phyloP scores from a whole-genome alignment of 108 stramenopile genomes.

The Nannochloropsis oceanica region DNA sequence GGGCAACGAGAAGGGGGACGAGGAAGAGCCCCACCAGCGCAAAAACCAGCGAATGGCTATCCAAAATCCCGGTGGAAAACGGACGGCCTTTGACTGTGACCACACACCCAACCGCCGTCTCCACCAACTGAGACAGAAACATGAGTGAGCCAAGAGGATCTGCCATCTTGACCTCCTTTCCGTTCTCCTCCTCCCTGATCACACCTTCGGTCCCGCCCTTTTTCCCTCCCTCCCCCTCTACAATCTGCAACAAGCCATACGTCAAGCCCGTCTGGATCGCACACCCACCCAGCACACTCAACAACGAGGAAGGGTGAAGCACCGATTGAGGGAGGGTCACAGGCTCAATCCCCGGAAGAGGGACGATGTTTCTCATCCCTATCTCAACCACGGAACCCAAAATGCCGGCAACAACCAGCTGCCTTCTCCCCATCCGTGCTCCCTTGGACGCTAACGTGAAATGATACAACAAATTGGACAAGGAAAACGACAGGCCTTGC shows the following conservation, averaged over 20 bases:
- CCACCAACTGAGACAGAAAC: not conserved
- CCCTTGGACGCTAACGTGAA: not conserved
- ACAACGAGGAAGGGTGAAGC: slow-evolving; percentile 4
- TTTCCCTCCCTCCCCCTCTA: not conserved
- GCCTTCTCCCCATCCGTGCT: not conserved
- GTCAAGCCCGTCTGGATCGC: not conserved
- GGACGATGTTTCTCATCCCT: not conserved
- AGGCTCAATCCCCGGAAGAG: not conserved
- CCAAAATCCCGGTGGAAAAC: not conserved
- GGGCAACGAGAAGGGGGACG: not conserved
- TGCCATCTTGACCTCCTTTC: not conserved
- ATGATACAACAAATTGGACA: not conserved
- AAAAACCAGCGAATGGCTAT: not conserved
- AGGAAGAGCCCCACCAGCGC: not conserved
- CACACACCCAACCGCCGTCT: not conserved
- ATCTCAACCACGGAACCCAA: not conserved
- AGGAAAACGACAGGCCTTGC: not conserved
- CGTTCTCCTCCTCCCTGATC: not conserved
- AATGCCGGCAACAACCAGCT: not conserved
- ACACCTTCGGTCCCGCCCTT: not conserved
- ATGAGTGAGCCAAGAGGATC: not conserved
- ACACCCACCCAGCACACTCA: slow-evolving; percentile 5
- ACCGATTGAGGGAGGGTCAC: slow-evolving; percentile 2
- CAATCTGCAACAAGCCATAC: not conserved
- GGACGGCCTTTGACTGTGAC: not conserved